Evolutionary conservation across 305 asterid genomes (phyloP), one percentile per base, ranked within the genome.

Genomic region (Fraxinus angustifolia): DNA sequence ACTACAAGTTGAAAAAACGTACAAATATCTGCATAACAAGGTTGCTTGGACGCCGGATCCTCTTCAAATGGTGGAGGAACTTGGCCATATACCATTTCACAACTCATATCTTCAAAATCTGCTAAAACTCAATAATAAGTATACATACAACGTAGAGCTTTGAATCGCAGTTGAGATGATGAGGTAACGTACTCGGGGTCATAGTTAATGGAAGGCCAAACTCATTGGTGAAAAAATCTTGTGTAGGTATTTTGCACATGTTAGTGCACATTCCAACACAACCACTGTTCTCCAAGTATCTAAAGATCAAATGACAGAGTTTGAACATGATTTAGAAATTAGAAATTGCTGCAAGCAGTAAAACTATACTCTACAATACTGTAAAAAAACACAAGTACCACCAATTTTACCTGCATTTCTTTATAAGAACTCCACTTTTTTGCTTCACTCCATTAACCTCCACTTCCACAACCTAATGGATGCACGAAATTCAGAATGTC

Each of bases 41-140:
- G 96, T 56, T 95, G 97, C 71, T 88, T 94, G 79, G 92, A 82
- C 17, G 88, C 91, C 0, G 97, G 95, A 82, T 95, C 98, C 65
- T 94, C 96, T 89, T 91, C 97, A 83, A 91, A 88, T 10, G 86
- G 73, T 0, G 94, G 95, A 14, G 99, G 99, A 67, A 81, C 88
- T 87, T 93, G 99, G 58, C 99, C 97, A 11, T 90, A 95, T 34
- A 89, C 89, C 99, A 95, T 92, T 82, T 94, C 97, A 65, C 99
- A 95, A 71, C 97, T 94, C 98, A 95, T 95, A 81, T 95, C 98
- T 84, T 95, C 98, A 78, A 95, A 95, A 89, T 95, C 98, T 94
- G 87, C 81, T 23, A 35, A 36, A 17, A 70, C 35, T 1, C 70
- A 21, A 62, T 62, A 62, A 8, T 23, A 62, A 62, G 34, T 8